Conservation (phyloP, 2,329 filamentous ascomycete genomes). For the Cercospora sp. region DNA sequence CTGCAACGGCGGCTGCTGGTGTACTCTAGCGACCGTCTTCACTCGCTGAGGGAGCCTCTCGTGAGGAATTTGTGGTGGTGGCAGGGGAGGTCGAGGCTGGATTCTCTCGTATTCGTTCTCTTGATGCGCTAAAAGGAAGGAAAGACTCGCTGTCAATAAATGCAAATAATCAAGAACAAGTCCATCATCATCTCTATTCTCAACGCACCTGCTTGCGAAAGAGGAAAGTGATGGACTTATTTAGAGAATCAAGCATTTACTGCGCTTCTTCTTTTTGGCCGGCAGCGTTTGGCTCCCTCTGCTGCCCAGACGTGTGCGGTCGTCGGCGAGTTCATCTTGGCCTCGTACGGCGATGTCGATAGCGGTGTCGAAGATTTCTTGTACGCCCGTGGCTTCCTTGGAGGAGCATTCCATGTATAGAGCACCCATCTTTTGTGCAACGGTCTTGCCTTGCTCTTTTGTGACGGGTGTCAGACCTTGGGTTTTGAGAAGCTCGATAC, state of each 20-base stretch:
- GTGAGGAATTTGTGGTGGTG: slow-evolving; percentile 1
- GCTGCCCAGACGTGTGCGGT: slow-evolving; percentile 45
- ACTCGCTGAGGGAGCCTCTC: slow-evolving; percentile 1
- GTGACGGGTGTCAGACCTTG: slow-evolving; percentile 96
- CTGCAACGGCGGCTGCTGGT: slow-evolving; percentile 1
- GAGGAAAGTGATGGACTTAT: slow-evolving; percentile 8
- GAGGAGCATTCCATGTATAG: slow-evolving; percentile 98
- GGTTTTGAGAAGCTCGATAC: slow-evolving; percentile 97
- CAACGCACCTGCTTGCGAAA: slow-evolving; percentile 13
- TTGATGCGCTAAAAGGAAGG: slow-evolving; percentile 7
- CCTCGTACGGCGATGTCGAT: slow-evolving; percentile 87
- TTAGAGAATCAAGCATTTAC: slow-evolving; percentile 78
- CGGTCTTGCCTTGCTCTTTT: slow-evolving; percentile 79
- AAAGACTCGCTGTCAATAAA: slow-evolving; percentile 18
- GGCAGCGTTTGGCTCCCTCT: slow-evolving; percentile 41
- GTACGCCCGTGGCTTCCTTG: slow-evolving; percentile 93
- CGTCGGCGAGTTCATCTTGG: slow-evolving; percentile 47
- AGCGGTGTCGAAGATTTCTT: slow-evolving; percentile 92
- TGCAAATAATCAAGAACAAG: slow-evolving; percentile 10
- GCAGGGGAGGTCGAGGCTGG: slow-evolving; percentile 12
- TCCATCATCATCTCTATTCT: not conserved
- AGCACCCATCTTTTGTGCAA: slow-evolving; percentile 91
- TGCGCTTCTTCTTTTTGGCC: slow-evolving; percentile 76
- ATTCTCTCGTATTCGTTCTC: slow-evolving; percentile 11
- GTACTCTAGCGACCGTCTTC: slow-evolving; percentile 2